Conservation (phyloP, 73 alveolate species). For the Symbiodinium natans region DNA sequence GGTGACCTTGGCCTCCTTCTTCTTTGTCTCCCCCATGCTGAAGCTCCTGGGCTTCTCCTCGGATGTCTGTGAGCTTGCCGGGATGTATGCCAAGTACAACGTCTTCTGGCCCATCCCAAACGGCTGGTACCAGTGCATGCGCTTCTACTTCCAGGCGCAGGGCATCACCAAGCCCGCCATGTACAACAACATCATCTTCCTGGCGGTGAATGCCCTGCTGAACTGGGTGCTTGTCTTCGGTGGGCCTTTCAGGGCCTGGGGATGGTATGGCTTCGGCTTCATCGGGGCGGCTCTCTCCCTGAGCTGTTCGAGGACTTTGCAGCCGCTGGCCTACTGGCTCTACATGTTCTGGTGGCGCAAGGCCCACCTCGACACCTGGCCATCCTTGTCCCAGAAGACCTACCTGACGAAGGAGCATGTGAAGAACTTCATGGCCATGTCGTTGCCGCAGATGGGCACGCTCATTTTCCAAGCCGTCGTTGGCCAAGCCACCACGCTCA, state of each 20-base stretch:
- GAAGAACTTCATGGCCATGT: neutral
- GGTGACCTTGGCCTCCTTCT: neutral
- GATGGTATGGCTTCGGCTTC: neutral
- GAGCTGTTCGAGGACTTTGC: neutral
- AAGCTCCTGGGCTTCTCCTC: neutral
- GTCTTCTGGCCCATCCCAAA: neutral
- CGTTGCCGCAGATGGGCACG: neutral
- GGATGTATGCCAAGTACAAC: neutral
- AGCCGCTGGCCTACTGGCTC: neutral
- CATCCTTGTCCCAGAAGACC: neutral
- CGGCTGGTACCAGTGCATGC: neutral
- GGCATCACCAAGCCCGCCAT: slow-evolving; percentile 8
- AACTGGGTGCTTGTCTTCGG: neutral
- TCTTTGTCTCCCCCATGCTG: neutral
- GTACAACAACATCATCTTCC: neutral
- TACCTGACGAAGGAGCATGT: neutral
- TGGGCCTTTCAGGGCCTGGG: neutral
- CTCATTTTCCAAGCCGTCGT: neutral
- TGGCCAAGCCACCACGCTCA: neutral
- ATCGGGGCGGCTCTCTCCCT: neutral
- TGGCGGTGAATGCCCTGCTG: neutral
- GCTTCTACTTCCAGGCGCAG: neutral
- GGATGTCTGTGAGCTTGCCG: neutral
- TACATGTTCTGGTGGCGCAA: neutral
- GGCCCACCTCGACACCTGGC: neutral